Evolutionary conservation across 306 rosid species (phyloP).

Genomic region (Mimosa pudica): DNA sequence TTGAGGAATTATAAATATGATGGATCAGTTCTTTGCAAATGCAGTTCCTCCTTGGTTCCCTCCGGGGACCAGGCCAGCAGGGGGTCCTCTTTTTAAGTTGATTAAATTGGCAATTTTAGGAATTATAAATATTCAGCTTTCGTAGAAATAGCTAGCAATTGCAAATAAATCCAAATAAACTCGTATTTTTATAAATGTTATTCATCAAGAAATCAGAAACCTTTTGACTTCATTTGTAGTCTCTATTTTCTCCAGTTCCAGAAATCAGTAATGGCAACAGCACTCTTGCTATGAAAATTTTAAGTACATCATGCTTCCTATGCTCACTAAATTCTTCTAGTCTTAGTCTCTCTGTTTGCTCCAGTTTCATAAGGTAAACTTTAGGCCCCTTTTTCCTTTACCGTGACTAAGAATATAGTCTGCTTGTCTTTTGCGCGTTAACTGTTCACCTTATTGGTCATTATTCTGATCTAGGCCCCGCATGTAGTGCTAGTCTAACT

Average conservation of each 20-base stretch:
- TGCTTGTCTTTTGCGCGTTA: neutral
- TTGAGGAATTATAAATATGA: neutral
- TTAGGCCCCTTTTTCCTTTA: neutral
- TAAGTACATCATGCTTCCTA: neutral
- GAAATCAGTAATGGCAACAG: too few species aligned
- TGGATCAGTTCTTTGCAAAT: neutral
- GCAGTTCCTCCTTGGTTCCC: neutral
- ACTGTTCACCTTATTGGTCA: slow-evolving; percentile 16
- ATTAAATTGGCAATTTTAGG: neutral
- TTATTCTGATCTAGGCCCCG: slow-evolving; percentile 20
- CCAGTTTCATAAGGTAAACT: neutral
- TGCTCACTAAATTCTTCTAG: neutral
- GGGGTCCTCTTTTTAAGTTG: too few species aligned
- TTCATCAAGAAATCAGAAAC: neutral
- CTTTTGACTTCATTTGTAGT: neutral
- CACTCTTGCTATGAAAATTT: neutral
- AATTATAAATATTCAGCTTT: neutral
- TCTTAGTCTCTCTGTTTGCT: neutral
- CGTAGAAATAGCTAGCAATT: neutral
- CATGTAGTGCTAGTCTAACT: neutral
- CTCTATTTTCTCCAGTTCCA: too few species aligned
- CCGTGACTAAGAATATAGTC: neutral
- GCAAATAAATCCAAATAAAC: neutral
- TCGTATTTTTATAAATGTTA: too few species aligned
- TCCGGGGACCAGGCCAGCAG: too few species aligned